phyloP scores from a whole-genome alignment of 306 rosid species.

The Cicer bijugum region DNA sequence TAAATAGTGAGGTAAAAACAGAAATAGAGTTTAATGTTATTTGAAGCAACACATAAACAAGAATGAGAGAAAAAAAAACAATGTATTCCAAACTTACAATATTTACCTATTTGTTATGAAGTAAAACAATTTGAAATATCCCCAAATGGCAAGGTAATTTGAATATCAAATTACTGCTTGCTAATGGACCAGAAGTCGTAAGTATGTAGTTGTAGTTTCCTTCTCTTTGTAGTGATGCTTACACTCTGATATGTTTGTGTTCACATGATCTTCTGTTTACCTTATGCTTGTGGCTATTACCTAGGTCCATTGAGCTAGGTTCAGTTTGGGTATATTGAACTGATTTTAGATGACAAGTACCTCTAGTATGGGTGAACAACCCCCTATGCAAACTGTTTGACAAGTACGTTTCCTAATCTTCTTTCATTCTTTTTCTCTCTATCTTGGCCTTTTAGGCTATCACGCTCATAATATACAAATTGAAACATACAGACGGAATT shows the following conservation, averaged over 20 bases:
- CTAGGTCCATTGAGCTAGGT: background rate
- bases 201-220: too few species aligned
- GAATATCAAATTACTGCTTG: too few species aligned
- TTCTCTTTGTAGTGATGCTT: background rate
- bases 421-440: background rate
- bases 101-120: too few species aligned
- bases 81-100: too few species aligned
- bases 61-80: too few species aligned
- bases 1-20: too few species aligned
- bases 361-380: constrained; percentile 91
- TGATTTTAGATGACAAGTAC: too few species aligned
- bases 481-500: constrained; percentile 1
- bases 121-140: too few species aligned
- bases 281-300: background rate
- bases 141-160: too few species aligned
- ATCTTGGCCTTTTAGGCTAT: constrained; percentile 12
- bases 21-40: too few species aligned
- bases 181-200: too few species aligned
- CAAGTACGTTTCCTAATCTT: constrained; percentile 37
- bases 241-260: background rate
- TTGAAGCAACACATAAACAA: too few species aligned
- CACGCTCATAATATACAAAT: constrained; percentile 1
- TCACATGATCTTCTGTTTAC: background rate
- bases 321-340: background rate
- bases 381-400: constrained; percentile 99